phyloP scores from a whole-genome alignment of 768 basidiomycete genomes.

The Neoboletus brunneissimus region DNA sequence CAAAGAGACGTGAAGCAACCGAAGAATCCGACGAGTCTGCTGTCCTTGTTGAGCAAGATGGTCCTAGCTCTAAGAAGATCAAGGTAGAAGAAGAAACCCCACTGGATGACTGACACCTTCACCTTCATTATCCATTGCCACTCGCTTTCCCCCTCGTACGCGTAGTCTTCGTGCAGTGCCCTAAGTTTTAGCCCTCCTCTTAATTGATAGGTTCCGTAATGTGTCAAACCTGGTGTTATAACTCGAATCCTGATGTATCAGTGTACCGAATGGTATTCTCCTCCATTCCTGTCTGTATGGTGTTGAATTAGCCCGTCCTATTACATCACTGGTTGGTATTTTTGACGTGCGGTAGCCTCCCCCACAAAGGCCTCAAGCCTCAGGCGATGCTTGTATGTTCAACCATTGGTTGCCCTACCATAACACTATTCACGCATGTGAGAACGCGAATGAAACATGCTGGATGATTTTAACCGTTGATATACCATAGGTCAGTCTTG shows the following conservation, averaged over 20 bases:
- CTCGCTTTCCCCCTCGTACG: not conserved
- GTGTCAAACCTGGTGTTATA: slow-evolving; percentile 9
- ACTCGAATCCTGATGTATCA: slow-evolving; percentile 7
- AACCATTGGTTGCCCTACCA: too few species aligned
- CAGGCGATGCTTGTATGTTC: not conserved
- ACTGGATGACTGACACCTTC: not conserved
- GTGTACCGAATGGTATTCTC: not conserved
- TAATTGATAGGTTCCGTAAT: not conserved
- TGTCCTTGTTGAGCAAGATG: slow-evolving; percentile 22
- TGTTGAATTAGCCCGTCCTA: not conserved
- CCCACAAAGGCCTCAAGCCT: not conserved
- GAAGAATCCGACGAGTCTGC: slow-evolving; percentile 27
- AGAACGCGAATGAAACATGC: not conserved
- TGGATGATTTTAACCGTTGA: not conserved
- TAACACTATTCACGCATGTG: not conserved
- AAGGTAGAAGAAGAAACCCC: slow-evolving; percentile 22
- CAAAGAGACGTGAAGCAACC: slow-evolving; percentile 15
- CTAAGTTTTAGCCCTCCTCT: not conserved
- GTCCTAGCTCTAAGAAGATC: slow-evolving; percentile 15
- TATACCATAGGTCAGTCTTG: not conserved
- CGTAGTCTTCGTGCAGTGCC: not conserved
- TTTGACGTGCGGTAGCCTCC: not conserved
- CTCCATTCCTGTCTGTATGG: not conserved
- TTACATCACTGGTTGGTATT: too few species aligned
- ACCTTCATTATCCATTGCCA: not conserved